Conservation (phyloP, 805 yeast genomes). For the Debaryomyces prosopidis region DNA sequence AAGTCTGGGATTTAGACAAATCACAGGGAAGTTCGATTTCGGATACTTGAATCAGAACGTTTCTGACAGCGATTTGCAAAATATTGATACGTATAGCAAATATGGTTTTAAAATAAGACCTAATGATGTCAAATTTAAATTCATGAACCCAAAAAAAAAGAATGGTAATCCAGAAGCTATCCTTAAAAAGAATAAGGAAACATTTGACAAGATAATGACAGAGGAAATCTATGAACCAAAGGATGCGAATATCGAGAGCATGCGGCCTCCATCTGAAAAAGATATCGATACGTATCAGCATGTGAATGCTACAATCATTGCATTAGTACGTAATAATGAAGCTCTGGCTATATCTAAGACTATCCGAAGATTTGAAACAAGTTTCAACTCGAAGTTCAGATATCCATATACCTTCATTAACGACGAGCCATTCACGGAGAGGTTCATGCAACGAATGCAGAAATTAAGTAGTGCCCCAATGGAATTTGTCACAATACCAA, state of each 20-base stretch:
- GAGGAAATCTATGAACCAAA: constrained; percentile 49
- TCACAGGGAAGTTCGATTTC: constrained; percentile 13
- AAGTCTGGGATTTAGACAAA: constrained; percentile 7
- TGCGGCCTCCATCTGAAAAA: constrained; percentile 24
- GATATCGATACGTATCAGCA: constrained; percentile 27
- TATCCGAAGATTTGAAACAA: constrained; percentile 59
- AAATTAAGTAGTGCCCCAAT: constrained; percentile 30
- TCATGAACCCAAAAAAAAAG: constrained; percentile 26
- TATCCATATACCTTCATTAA: constrained; percentile 84
- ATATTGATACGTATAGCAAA: background rate
- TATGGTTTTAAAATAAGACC: constrained; percentile 20
- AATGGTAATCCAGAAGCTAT: constrained; percentile 31
- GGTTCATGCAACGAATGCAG: constrained; percentile 50
- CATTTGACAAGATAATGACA: constrained; percentile 36
- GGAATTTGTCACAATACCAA: constrained; percentile 42
- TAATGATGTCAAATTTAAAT: constrained; percentile 34
- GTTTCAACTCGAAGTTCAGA: constrained; percentile 66
- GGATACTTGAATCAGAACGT: constrained; percentile 5
- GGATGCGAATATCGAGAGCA: constrained; percentile 29
- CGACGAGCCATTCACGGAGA: constrained; percentile 62
- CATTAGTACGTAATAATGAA: constrained; percentile 73
- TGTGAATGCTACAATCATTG: constrained; percentile 77
- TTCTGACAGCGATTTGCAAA: constrained; percentile 2
- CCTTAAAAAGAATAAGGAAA: constrained; percentile 36
- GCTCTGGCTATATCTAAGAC: constrained; percentile 48